Conservation (phyloP, 768 basidiomycete genomes). For the Termitomyces sp. region DNA sequence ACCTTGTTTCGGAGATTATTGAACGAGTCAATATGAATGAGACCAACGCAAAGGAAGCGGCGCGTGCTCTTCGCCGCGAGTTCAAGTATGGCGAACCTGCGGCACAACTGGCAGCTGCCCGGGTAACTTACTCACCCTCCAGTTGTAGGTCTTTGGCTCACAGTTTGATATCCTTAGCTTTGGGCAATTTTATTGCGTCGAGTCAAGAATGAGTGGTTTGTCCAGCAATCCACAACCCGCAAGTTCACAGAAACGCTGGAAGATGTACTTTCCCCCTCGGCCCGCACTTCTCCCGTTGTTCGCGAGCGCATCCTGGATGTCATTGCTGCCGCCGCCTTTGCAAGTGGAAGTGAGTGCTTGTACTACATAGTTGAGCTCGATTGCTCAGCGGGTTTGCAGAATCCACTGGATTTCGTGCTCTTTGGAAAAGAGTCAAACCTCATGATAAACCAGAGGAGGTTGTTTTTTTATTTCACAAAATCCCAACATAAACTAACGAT, state of each 20-base stretch:
- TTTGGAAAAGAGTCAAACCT: constrained; percentile 82
- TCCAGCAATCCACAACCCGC: constrained; percentile 61
- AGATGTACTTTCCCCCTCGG: constrained; percentile 53
- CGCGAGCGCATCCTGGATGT: constrained; percentile 77
- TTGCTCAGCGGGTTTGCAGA: constrained; percentile 13
- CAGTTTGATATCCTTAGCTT: constrained; percentile 37
- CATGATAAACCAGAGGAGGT: constrained; percentile 76
- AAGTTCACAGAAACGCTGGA: constrained; percentile 81
- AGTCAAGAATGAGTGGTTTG: constrained; percentile 58
- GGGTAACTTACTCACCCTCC: constrained; percentile 38
- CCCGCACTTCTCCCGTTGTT: constrained; percentile 73
- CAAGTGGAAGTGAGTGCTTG: constrained; percentile 30
- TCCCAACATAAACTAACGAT: not conserved
- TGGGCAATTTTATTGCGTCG: constrained; percentile 93
- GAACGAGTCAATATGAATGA: constrained; percentile 76
- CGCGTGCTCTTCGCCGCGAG: constrained; percentile 74
- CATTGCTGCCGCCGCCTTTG: constrained; percentile 75
- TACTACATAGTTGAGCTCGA: not conserved
- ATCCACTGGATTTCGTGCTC: constrained; percentile 48
- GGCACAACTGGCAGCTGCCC: constrained; percentile 71
- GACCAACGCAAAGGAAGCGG: constrained; percentile 75
- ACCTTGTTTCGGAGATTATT: constrained; percentile 78
- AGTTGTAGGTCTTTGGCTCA: not conserved
- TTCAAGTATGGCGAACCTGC: constrained; percentile 86
- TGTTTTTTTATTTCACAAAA: constrained; percentile 18